These are phyloP conservation scores for Vitis rotundifolia DNA, from an alignment of 164 flowering plant genomes.

Conservation along the genomic window DNA sequence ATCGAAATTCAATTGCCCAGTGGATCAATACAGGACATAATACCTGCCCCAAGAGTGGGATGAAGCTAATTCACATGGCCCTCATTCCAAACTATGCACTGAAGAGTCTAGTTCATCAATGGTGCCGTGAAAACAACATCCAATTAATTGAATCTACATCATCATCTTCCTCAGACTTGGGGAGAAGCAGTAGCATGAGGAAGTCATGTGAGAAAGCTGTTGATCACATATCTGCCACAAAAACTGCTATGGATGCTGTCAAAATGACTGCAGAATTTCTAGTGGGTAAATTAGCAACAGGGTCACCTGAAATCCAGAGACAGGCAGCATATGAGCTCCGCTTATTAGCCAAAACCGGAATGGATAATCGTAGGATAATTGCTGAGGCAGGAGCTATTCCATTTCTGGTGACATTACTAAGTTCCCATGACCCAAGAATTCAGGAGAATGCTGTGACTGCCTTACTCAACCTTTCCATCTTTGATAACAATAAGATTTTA, in stretches of 20 bases:
- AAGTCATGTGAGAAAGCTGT: constrained; percentile 34
- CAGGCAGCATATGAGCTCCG: constrained; percentile 74
- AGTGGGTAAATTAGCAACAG: constrained; percentile 74
- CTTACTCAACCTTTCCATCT: constrained; percentile 70
- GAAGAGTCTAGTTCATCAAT: constrained; percentile 61
- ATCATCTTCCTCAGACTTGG: constrained; percentile 31
- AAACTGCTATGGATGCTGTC: constrained; percentile 55
- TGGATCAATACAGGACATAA: constrained; percentile 79
- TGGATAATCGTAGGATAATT: constrained; percentile 65
- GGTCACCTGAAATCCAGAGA: constrained; percentile 55
- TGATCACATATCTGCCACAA: constrained; percentile 65
- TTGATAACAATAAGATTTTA: constrained; percentile 55
- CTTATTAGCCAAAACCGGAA: constrained; percentile 66
- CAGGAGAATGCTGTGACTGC: constrained; percentile 83
- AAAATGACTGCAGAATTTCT: constrained; percentile 73
- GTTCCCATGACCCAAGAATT: constrained; percentile 48
- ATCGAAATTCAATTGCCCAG: constrained; percentile 57
- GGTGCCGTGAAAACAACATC: constrained; percentile 67
- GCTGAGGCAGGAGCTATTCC: constrained; percentile 87
- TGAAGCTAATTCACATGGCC: constrained; percentile 65
- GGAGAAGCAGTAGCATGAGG: constrained; percentile 35
- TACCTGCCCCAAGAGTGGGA: constrained; percentile 76
- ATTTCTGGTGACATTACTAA: constrained; percentile 56
- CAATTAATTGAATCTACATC: constrained; percentile 23
- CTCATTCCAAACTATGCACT: constrained; percentile 73